phyloP scores from a whole-genome alignment of 2,329 filamentous ascomycete species.

The Fusarium sarcochroum region DNA sequence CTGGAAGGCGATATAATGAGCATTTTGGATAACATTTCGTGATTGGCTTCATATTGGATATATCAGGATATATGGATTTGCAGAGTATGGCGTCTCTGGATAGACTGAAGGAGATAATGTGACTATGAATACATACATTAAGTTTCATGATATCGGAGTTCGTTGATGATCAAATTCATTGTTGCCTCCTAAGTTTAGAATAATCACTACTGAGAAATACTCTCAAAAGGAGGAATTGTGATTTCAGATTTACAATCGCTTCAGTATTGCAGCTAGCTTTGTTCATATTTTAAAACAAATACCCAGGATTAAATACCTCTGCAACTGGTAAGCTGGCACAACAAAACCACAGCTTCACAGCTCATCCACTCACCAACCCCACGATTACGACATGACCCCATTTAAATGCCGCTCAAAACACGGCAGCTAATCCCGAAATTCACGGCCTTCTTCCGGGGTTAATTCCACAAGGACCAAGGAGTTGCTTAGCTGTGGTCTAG shows the following conservation, averaged over 20 bases:
- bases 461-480: conserved; percentile 3
- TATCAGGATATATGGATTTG: conserved; percentile 14
- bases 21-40: conserved; percentile 4
- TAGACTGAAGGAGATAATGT: conserved; percentile 26
- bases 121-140: conserved; percentile 30
- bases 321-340: neutral
- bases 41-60: conserved; percentile 9
- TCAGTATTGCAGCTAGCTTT: no score
- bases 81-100: conserved; percentile 26
- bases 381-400: conserved; percentile 32
- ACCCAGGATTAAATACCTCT: no score
- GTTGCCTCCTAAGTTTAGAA: no score
- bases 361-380: conserved; percentile 23
- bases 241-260: no score
- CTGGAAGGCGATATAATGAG: conserved; percentile 16
- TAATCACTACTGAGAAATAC: no score
- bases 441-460: conserved; percentile 38
- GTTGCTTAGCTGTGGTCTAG: neutral
- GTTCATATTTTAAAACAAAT: no score
- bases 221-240: no score
- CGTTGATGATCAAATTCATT: no score
- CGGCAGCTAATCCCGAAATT: conserved; percentile 24
- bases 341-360: conserved; percentile 13
- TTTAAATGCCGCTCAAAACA: conserved; percentile 26
- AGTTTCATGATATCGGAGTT: neutral